A percentile compares a stretch with the other conserved stretches of the same genome.
phyloP scores from a whole-genome alignment of 495 filamentous ascomycete genomes.

The Podospora pseudopauciseta region DNA sequence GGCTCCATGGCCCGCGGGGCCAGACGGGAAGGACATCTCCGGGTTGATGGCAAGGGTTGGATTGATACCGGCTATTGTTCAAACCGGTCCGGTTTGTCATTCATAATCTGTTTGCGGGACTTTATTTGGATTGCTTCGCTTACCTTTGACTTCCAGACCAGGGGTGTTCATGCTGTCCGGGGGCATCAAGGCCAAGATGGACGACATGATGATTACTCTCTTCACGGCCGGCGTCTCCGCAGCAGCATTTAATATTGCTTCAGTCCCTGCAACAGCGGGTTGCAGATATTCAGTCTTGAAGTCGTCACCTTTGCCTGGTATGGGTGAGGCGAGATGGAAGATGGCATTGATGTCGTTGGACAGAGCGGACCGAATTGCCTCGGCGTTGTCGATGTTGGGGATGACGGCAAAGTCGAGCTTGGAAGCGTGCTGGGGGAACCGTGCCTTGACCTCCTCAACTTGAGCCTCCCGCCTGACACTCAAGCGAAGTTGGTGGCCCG shows the following conservation, averaged over 20 bases:
- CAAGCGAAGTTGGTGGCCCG: constrained; percentile 14
- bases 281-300: constrained; percentile 21
- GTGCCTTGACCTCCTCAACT: constrained; percentile 11
- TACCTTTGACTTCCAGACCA: constrained; percentile 16
- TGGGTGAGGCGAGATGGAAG: constrained; percentile 22
- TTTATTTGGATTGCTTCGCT: not conserved
- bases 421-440: constrained; percentile 6
- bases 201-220: constrained; percentile 16
- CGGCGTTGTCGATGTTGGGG: constrained; percentile 11
- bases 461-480: constrained; percentile 16
- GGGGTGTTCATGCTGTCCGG: constrained; percentile 4
- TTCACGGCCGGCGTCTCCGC: constrained; percentile 9
- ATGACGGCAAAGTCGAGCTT: constrained; percentile 16
- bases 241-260: constrained; percentile 16
- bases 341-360: constrained; percentile 14
- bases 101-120: not conserved
- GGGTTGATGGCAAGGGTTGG: constrained; percentile 7
- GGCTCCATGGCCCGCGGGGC: constrained; percentile 12
- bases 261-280: constrained; percentile 18
- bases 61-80: constrained; percentile 12
- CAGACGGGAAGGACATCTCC: constrained; percentile 16
- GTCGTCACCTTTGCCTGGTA: constrained; percentile 19
- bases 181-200: constrained; percentile 15
- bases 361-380: constrained; percentile 12
- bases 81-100: not conserved